These are phyloP conservation scores for Rutstroemia sp. DNA, from an alignment of 2,329 filamentous ascomycete genomes.

Conservation along the genomic window DNA sequence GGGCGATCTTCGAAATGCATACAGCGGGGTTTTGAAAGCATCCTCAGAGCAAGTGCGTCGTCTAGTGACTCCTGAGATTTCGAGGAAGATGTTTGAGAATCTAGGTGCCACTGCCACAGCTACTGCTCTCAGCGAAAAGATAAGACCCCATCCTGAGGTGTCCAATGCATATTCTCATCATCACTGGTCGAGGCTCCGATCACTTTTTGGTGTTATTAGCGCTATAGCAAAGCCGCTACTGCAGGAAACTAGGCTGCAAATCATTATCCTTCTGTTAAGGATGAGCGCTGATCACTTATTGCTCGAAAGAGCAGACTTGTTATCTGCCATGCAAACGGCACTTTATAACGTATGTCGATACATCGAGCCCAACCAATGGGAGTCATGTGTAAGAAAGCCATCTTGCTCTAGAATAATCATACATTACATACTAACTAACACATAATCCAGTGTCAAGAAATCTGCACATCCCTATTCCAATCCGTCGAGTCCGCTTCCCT, in stretches of 20 bases:
- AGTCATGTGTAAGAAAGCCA: conserved; percentile 32
- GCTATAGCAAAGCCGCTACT: conserved; percentile 23
- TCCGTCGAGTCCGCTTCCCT: conserved; percentile 43
- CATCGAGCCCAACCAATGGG: conserved; percentile 34
- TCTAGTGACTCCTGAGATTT: conserved; percentile 38
- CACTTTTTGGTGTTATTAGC: conserved; percentile 20
- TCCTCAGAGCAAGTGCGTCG: conserved; percentile 36
- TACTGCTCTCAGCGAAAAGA: conserved; percentile 23
- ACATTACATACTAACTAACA: conserved; percentile 12
- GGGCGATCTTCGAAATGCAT: conserved; percentile 50
- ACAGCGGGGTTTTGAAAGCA: conserved; percentile 46
- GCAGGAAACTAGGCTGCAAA: conserved; percentile 26
- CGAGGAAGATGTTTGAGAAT: conserved; percentile 47
- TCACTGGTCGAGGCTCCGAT: conserved; percentile 23
- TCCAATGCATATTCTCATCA: conserved; percentile 18
- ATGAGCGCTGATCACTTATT: conserved; percentile 49
- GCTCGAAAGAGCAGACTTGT: conserved; percentile 36
- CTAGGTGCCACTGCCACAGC: conserved; percentile 50
- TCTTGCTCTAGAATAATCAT: neutral
- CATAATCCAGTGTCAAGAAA: conserved; percentile 38
- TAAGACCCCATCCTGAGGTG: conserved; percentile 15
- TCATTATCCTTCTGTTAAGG: conserved; percentile 42
- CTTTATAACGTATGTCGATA: conserved; percentile 37
- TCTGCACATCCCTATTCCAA: conserved; percentile 40
- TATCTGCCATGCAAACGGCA: conserved; percentile 35